Base-by-base conservation (phyloP, 306 rosid species). In the Ceratonia siliqua region DNA sequence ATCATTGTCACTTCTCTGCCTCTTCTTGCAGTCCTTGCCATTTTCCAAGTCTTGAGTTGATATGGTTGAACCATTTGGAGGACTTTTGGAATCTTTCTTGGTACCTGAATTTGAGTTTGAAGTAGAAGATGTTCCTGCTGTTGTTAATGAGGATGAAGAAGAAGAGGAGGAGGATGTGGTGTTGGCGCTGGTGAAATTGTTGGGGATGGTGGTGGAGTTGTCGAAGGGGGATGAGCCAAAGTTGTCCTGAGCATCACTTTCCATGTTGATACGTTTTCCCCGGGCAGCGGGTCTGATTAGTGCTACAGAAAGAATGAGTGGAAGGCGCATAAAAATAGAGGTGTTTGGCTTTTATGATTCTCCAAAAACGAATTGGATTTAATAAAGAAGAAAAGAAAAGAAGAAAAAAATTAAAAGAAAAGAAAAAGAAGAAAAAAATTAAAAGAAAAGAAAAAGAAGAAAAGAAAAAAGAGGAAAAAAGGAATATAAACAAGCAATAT, bases 241-340 rank as follows among this genome's bases (percentile, higher is more conserved):
- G 77, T 78, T 85, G 67, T 77, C 82, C 10, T 73, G 72, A 70
- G 88, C 82, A 82, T 83, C 87, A 82, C 75, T 85, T 84, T 83
- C 89, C 82, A 88, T 81, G 85, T 81, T 88, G 85, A 83, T 89
- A 52, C 74, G 82, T 36, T 82, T 50, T 39, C 28, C 83, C 70
- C 80, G 75, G 76, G 8, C 36, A 4, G 64, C 43, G 50, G 55
- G 62, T 1, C 28, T 50, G 70, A 81, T 68, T 50, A 80, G 81
- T 46, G 83, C 32, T 65, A 68, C 79, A 77, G 83, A 83, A 66
- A 41, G 56, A 62, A 70, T 56, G 85, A 80, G 82, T 73, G 84
- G 38, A 62, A 42, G 79, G 56, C 52, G 73, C 58, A 75, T 78
- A 69, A 64, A 81, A 80, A 76, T 70, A 78, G 77, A 72, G 74